Percentiles rank a stretch among this genome's conserved stretches.
Evolutionary conservation across 768 basidiomycete genomes (phyloP).

Genomic region (Macrolepiota albuminosa): DNA sequence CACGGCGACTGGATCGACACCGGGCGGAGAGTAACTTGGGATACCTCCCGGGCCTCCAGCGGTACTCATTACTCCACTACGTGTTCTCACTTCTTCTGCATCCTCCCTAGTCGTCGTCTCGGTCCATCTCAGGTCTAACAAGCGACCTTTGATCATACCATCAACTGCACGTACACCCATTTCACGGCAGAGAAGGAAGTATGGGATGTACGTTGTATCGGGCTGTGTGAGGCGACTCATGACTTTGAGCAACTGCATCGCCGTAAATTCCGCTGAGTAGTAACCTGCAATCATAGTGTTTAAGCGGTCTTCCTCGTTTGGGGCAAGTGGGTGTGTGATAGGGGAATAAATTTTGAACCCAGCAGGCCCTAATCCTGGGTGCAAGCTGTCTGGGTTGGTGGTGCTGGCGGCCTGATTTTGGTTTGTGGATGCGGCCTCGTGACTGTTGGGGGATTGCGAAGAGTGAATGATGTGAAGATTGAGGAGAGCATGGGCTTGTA

Average conservation of each 20-base stretch:
- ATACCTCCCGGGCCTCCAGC: constrained; percentile 3
- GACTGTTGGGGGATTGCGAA: constrained; percentile 47
- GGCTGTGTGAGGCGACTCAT: constrained; percentile 73
- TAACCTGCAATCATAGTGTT: constrained; percentile 37
- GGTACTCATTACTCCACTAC: constrained; percentile 15
- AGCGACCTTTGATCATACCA: constrained; percentile 75
- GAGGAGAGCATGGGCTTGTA: constrained; percentile 78
- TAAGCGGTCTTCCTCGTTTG: constrained; percentile 24
- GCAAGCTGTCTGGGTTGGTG: constrained; percentile 44
- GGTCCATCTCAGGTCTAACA: constrained; percentile 75
- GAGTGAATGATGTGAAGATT: constrained; percentile 88
- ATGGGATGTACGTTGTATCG: constrained; percentile 60
- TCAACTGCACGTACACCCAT: constrained; percentile 82
- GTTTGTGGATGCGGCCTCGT: constrained; percentile 26
- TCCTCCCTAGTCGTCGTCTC: constrained; percentile 59
- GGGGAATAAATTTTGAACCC: constrained; percentile 60
- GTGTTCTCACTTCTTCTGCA: constrained; percentile 25
- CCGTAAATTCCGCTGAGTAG: constrained; percentile 65
- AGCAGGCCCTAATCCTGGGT: constrained; percentile 54
- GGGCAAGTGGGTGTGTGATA: constrained; percentile 28
- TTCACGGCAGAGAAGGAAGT: constrained; percentile 79
- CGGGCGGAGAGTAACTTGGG: constrained; percentile 17
- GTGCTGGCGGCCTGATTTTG: constrained; percentile 27
- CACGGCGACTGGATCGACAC: constrained; percentile 37
- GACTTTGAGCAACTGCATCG: constrained; percentile 74